phyloP scores from a whole-genome alignment of 805 yeast genomes.

The Candida taoyuanica region DNA sequence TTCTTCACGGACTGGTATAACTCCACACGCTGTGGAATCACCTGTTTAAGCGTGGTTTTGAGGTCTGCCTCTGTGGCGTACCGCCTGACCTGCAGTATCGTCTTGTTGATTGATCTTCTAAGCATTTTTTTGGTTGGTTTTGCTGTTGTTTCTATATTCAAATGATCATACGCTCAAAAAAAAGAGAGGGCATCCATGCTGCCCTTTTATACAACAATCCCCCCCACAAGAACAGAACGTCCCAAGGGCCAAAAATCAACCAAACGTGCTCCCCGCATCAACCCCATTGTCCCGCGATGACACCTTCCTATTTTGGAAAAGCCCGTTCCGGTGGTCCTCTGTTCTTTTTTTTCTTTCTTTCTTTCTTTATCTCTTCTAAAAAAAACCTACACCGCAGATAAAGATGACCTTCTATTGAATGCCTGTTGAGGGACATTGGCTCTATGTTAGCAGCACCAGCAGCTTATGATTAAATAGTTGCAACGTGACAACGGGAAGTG shows the following conservation, averaged over 20 bases:
- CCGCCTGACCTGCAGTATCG: constrained; percentile 3
- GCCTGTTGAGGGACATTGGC: constrained; percentile 22
- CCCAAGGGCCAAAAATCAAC: too few species aligned
- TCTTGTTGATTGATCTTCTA: constrained; percentile 1
- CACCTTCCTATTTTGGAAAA: neutral
- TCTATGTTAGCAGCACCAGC: constrained; percentile 10
- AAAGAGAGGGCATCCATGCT: too few species aligned
- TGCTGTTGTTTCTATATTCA: too few species aligned
- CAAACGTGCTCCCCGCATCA: neutral
- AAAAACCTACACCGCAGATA: too few species aligned
- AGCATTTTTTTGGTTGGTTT: constrained; percentile 1
- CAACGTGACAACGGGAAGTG: constrained; percentile 1
- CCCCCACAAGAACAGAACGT: too few species aligned
- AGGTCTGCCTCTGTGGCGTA: constrained; percentile 21
- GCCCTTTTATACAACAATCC: too few species aligned
- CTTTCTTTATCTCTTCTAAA: too few species aligned
- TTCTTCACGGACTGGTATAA: constrained; percentile 38
- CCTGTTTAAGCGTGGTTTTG: constrained; percentile 23
- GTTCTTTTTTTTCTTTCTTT: too few species aligned
- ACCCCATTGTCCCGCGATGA: neutral
- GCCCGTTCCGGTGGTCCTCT: neutral
- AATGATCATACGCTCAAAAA: too few species aligned
- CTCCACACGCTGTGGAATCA: constrained; percentile 41
- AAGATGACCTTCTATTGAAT: constrained; percentile 17
- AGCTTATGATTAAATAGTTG: constrained; percentile 1